Conservation (phyloP, 2,329 filamentous ascomycete species). For the Blastomyces emzantsi region DNA sequence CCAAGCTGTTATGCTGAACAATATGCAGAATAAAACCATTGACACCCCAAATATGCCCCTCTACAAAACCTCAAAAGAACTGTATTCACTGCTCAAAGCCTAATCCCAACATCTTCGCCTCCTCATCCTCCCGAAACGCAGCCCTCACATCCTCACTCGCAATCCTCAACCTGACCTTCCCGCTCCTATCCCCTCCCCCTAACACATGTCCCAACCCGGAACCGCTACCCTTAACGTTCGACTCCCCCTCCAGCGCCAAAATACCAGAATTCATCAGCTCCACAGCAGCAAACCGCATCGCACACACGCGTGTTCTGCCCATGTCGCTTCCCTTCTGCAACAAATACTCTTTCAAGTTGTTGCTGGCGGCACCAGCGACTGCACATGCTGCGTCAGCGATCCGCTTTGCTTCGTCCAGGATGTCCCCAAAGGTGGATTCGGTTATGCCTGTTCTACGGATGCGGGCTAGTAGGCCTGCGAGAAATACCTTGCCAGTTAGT, state of each 20-base stretch:
- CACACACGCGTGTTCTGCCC: constrained; percentile 39
- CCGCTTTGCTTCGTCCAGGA: constrained; percentile 73
- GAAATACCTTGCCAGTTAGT: constrained; percentile 71
- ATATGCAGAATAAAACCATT: not conserved
- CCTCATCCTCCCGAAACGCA: constrained; percentile 78
- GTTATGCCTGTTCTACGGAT: constrained; percentile 73
- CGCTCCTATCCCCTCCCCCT: constrained; percentile 68
- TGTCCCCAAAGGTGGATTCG: constrained; percentile 81
- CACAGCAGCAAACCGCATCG: constrained; percentile 63
- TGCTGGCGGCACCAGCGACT: constrained; percentile 43
- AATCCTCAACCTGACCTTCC: constrained; percentile 75
- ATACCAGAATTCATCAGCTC: constrained; percentile 83
- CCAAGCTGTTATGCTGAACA: not conserved
- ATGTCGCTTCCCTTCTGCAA: constrained; percentile 30
- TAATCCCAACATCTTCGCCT: constrained; percentile 72
- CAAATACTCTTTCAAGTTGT: constrained; percentile 54
- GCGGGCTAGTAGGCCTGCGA: constrained; percentile 70
- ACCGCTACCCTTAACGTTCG: constrained; percentile 21
- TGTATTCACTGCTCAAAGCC: constrained; percentile 25
- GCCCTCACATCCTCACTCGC: constrained; percentile 85
- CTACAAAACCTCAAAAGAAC: not conserved
- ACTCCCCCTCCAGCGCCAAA: constrained; percentile 60
- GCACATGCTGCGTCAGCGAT: constrained; percentile 44
- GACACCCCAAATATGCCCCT: not conserved
- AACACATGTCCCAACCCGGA: constrained; percentile 40